A percentile compares a stretch with the other conserved stretches of the same genome.
Conservation (phyloP, 1,284 basidiomycete species). For the Agroathelia rolfsii region DNA sequence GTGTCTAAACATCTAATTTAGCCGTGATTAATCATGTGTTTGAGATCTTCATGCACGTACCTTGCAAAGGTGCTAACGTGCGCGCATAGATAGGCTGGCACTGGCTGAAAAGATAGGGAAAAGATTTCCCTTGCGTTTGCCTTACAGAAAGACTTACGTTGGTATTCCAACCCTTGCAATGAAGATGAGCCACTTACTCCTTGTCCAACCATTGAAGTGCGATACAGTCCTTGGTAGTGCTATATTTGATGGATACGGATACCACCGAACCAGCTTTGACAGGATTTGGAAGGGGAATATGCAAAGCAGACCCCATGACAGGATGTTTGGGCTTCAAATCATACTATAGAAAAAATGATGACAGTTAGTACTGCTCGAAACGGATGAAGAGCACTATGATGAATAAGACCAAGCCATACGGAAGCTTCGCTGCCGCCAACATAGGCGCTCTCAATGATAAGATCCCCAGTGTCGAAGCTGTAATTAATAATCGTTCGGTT, state of each 20-base stretch:
- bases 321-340: conserved; percentile 42
- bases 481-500: too few species aligned
- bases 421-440: conserved; percentile 41
- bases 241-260: conserved; percentile 57
- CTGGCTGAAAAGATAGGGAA: conserved; percentile 91
- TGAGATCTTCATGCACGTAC: conserved; percentile 29
- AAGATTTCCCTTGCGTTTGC: conserved; percentile 82
- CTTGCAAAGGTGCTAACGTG: conserved; percentile 74
- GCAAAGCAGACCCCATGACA: conserved; percentile 67
- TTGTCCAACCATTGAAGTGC: conserved; percentile 93
- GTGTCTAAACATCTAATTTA: too few species aligned
- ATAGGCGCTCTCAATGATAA: conserved; percentile 53
- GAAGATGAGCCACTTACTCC: conserved; percentile 41
- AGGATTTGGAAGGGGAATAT: conserved; percentile 35
- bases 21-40: too few species aligned
- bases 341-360: too few species aligned
- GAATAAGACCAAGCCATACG: too few species aligned
- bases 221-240: conserved; percentile 69
- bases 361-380: too few species aligned
- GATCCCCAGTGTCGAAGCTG: conserved; percentile 76
- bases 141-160: conserved; percentile 25
- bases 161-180: too few species aligned
- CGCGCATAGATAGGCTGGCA: conserved; percentile 90
- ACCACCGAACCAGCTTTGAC: conserved; percentile 34
- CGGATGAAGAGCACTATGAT: too few species aligned